Conservation (phyloP, 768 basidiomycete species). For the Xerocomellus intermedius region DNA sequence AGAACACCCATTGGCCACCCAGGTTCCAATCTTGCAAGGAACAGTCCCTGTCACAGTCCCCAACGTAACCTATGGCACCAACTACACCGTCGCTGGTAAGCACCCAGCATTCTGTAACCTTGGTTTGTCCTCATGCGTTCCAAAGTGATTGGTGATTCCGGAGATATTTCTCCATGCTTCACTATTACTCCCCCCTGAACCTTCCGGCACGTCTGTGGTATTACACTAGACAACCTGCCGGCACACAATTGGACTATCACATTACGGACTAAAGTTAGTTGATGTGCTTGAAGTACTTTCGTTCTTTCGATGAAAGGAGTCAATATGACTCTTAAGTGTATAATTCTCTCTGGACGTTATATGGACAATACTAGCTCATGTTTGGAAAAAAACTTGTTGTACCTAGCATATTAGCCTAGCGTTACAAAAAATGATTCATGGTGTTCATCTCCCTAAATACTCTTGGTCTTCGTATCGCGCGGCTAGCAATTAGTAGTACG, state of each 20-base stretch:
- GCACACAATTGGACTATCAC: background rate
- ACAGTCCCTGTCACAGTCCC: constrained; percentile 53
- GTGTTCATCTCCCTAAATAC: background rate
- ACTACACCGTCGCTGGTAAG: constrained; percentile 67
- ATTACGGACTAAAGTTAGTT: background rate
- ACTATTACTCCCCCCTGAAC: constrained; percentile 38
- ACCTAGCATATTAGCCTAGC: background rate
- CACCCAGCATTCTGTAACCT: constrained; percentile 9
- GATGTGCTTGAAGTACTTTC: constrained; percentile 1
- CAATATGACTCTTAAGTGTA: background rate
- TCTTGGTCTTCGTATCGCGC: background rate
- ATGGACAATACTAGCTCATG: constrained; percentile 13
- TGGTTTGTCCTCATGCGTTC: background rate
- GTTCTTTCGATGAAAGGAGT: constrained; percentile 6
- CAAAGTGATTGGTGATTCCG: constrained; percentile 67
- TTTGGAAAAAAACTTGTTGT: background rate
- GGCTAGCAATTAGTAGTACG: too few species aligned
- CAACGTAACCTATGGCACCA: constrained; percentile 35
- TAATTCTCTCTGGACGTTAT: background rate
- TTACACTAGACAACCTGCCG: background rate
- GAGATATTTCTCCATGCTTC: constrained; percentile 58
- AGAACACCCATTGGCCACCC: constrained; percentile 59
- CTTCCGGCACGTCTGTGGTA: background rate
- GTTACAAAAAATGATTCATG: background rate
- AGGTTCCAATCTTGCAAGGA: constrained; percentile 53